Evolutionary conservation across 2,329 filamentous ascomycete genomes (phyloP), one percentile per base, ranked within the genome.

Genomic region (Ophiocordyceps camponoti-leonardi): DNA sequence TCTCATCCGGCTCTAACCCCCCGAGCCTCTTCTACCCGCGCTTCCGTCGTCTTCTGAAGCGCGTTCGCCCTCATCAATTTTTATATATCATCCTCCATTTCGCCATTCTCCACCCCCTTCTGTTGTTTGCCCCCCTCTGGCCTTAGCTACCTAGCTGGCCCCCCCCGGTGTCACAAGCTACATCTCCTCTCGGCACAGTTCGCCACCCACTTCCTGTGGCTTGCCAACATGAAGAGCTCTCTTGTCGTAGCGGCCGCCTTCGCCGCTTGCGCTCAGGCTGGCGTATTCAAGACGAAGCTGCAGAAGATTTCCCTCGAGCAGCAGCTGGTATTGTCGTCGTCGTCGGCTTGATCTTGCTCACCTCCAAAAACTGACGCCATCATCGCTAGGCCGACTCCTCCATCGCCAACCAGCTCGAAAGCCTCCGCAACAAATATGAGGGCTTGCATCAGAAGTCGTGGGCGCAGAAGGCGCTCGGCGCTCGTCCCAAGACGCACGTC

Each of bases 371-470:
- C 48, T 51, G 37, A 50, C 42, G 41, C 31, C 37, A 6, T 44
- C 37, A 6, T 44, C 11, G 8, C n/a, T 46, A 92, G 86, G 77
- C 84, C 62, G 71, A 78, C 53, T 76, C 83, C 60, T 84, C 83
- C 61, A 79, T 98, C 61, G 78, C 86, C 60, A 71, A 79, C 50
- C 90, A 96, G 60, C 75, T 86, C 54, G 79, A 81, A 62, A 78
- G 81, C 51, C 79, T 98, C 49, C 80, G 85, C 52, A 90, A 96
- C 73, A 98, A 96, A 77, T 95, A 95, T 73, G 83, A 96, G 77
- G 87, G 88, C 52, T 51, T 54, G 47, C 80, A 83, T 54, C 81
- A 83, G 43, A 69, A 81, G 53, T 64, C 66, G 52, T 82, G 86
- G 56, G 67, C 73, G 59, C 77, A 88, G 54, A 78, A 79, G 93